Evolutionary conservation across 148 eudicot species (phyloP).

Genomic region (Rhododendron williamsianum): DNA sequence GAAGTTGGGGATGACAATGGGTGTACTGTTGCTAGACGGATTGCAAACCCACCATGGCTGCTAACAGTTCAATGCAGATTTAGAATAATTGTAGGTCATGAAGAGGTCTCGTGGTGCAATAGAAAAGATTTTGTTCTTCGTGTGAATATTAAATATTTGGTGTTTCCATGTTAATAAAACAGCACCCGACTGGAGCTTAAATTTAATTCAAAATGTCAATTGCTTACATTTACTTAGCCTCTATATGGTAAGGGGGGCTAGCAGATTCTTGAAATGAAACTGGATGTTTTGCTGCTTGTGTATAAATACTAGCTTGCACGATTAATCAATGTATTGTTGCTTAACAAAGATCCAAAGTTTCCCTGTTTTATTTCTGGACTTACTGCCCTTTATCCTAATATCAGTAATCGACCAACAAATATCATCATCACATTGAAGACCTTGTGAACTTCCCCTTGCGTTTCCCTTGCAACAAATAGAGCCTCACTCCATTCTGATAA

Average conservation of each 20-base stretch:
- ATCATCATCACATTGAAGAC: neutral
- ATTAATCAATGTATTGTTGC: neutral
- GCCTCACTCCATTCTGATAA: slow-evolving; percentile 1
- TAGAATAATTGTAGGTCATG: neutral
- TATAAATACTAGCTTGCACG: neutral
- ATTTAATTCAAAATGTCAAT: neutral
- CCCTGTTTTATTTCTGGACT: neutral
- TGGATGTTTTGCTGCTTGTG: neutral
- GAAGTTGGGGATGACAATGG: neutral
- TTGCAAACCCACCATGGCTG: neutral
- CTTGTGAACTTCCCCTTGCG: neutral
- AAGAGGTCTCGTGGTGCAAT: neutral
- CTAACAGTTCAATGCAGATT: neutral
- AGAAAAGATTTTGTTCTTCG: neutral
- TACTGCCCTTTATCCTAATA: neutral
- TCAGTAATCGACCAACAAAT: neutral
- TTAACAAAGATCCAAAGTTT: neutral
- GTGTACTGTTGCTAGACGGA: neutral
- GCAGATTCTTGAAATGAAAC: neutral
- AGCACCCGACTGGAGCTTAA: neutral
- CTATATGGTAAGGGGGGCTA: neutral
- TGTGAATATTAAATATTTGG: neutral
- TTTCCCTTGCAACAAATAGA: neutral
- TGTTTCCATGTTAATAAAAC: neutral
- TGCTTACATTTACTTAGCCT: neutral